Conservation (phyloP, 495 filamentous ascomycete genomes). For the Haplographium delicatum region DNA sequence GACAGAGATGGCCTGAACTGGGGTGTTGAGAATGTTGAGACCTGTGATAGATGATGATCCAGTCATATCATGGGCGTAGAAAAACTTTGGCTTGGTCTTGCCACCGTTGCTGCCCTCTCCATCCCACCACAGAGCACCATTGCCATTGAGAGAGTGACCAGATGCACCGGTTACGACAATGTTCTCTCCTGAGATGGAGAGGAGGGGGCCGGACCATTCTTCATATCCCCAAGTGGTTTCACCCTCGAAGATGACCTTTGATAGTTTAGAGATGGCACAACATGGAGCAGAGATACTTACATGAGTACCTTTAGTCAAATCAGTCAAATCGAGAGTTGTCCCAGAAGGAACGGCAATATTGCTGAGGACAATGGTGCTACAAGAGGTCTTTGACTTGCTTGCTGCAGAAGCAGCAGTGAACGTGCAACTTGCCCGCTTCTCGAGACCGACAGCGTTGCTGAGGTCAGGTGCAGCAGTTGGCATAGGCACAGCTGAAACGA, state of each 20-base stretch:
- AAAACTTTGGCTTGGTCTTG: constrained; percentile 52
- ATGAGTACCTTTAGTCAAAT: constrained; percentile 37
- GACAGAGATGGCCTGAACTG: constrained; percentile 58
- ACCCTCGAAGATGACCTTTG: constrained; percentile 46
- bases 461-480: constrained; percentile 19
- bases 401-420: constrained; percentile 37
- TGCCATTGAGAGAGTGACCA: constrained; percentile 39
- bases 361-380: constrained; percentile 39
- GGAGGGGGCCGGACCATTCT: constrained; percentile 46
- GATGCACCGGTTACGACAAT: constrained; percentile 41
- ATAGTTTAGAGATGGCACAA: constrained; percentile 16
- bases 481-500: constrained; percentile 16
- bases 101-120: constrained; percentile 46
- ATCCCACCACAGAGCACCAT: constrained; percentile 50
- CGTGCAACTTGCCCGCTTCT: constrained; percentile 32
- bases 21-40: constrained; percentile 50
- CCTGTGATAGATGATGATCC: constrained; percentile 45
- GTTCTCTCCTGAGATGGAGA: constrained; percentile 41
- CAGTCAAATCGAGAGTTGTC: constrained; percentile 41
- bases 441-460: constrained; percentile 8
- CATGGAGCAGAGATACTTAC: constrained; percentile 24
- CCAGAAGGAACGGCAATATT: constrained; percentile 42
- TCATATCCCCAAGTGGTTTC: constrained; percentile 43
- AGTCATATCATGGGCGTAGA: constrained; percentile 41
- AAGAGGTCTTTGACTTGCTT: constrained; percentile 35